Conservation (phyloP, 148 eudicot genomes). For the Linanthus parryae region DNA sequence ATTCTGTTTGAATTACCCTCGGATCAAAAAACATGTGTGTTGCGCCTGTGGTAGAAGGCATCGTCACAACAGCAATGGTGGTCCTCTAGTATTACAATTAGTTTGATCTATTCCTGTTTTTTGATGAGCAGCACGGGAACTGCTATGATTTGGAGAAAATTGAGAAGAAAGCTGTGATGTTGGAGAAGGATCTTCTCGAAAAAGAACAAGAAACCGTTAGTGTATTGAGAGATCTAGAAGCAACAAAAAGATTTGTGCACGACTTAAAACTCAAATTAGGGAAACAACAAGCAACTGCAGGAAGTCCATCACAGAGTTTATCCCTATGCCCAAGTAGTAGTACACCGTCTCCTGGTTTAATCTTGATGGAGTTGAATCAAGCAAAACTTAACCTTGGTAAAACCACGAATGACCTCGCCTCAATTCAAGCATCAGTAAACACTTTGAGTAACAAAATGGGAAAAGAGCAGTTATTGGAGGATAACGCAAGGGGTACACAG, state of each 20-base stretch:
- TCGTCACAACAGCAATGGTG: no score
- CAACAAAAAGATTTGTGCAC: constrained; percentile 56
- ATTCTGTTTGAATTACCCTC: no score
- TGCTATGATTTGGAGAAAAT: constrained; percentile 30
- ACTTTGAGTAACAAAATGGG: constrained; percentile 53
- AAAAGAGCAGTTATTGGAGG: constrained; percentile 24
- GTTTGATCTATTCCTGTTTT: neutral
- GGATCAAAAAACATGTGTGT: no score
- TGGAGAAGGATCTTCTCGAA: constrained; percentile 48
- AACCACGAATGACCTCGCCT: constrained; percentile 54
- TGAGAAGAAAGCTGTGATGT: constrained; percentile 41
- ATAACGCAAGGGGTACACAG: constrained; percentile 11
- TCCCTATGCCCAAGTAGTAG: no score
- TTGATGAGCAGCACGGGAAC: constrained; percentile 28
- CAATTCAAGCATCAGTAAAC: constrained; percentile 61
- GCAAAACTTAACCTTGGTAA: constrained; percentile 53
- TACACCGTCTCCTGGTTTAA: constrained; percentile 35
- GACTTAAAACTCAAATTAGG: constrained; percentile 51
- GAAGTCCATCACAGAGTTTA: no score
- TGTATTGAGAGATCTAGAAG: constrained; percentile 58
- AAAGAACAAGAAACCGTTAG: constrained; percentile 68
- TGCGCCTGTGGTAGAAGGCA: no score
- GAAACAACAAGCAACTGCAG: no score
- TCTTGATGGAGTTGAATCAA: constrained; percentile 63
- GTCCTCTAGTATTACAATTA: neutral